Evolutionary conservation across 805 yeast genomes (phyloP), one percentile per base, ranked within the genome.

Genomic region (Metschnikowia reukaufii): DNA sequence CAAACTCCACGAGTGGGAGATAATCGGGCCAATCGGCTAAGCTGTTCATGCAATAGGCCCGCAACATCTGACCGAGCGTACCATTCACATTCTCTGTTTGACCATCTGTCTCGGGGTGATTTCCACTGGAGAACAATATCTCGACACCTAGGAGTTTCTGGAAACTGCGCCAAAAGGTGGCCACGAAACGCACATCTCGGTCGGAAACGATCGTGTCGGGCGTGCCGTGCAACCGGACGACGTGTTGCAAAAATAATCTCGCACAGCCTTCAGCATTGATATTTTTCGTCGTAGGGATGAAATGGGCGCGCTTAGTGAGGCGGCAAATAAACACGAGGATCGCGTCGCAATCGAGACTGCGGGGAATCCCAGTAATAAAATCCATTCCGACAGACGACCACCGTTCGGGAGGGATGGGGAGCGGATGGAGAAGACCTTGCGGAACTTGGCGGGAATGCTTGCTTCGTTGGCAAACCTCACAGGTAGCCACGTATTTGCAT

Each of bases 81-180:
- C n/a, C 29, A 29, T 39, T 39, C 7, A 17, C 23, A 7, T 23
- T 13, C 33, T 39, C 43, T 12, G 43, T 39, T 13, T 31, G 36
- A n/a, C 43, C 43, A 20, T 39, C 43, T 1, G 43, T 39, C 30
- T 39, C 29, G 9, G 43, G 43, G 36, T 31, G 36, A 4, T 13
- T 19, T 19, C 36, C 43, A 7, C 29, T 39, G 17, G 29, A 18
- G 36, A 39, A 39, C 12, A 9, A 3, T 3, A 31, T 19, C 20
- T 39, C 21, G n/a, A 21, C 31, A 18, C 27, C 30, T 10, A 16
- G 21, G n/a, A 23, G 21, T n/a, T 13, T 29, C 33, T 33, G 36
- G 18, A 19, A 32, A 32, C 35, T 32, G n/a, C 17, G 35, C 35
- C 35, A 32, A 15, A 32, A 32, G 16, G 17, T 8, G n/a, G n/a